Evolutionary conservation across 805 yeast genomes (phyloP), one percentile per base, ranked within the genome.

Genomic region (Ogataea methanolica): DNA sequence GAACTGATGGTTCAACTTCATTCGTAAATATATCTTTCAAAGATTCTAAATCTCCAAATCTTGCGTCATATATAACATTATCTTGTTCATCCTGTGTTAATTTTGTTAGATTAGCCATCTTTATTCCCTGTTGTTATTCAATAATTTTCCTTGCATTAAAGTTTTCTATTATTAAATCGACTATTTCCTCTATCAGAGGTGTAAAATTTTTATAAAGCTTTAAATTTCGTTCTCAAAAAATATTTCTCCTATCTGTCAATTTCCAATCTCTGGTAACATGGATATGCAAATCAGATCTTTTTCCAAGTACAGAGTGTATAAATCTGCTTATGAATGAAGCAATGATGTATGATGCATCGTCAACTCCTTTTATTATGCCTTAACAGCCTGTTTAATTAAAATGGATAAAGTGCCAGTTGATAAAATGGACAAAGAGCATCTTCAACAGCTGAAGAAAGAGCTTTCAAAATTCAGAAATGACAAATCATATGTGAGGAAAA

Each of bases 21-120:
- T 78, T 79, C 16, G 76, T 71, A 57, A 94, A 85, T 37, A 87
- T 79, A 51, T 76, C 87, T 57, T 78, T 73, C 46, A 94, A 67
- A 0, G 86, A 77, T 40, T 85, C 96, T 40, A 89, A 65, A 57
- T 92, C 98, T 6, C 97, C 97, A 33, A 75, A 82, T 63, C 99
- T 79, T 39, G 96, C 88, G 58, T 88, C 96, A 48, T 82, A 82
- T 42, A 90, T 74, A 47, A 91, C 79, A 43, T 85, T 83, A 53
- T 88, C 96, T 71, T 81, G 82, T 57, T 90, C 96, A 55, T 90
- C 96, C 61, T 81, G 87, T 6, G 75, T 65, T 34, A 79, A 68
- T 8, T 44, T 42, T 6, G 59, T 50, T n/a, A 61, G 52, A 47
- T 59, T 58, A 2, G 52, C 40, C 69, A 63, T 64, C 12, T 2